Evolutionary conservation across 108 stramenopile genomes (phyloP), one percentile per base, ranked within the genome.

Genomic region (Stephanodiscus minutulus): DNA sequence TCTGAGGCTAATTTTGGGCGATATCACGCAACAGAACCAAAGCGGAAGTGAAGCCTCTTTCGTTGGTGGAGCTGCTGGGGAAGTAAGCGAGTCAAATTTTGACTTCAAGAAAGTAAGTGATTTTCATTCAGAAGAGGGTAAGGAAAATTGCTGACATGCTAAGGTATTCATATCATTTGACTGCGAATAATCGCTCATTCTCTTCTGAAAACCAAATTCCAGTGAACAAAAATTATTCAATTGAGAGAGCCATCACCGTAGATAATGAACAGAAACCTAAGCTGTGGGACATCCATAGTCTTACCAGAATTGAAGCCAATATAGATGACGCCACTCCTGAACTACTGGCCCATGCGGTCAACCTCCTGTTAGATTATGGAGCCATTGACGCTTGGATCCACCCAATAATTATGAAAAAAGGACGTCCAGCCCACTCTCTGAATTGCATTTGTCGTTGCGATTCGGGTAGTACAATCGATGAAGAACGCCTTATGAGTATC

Each of bases 401-500:
- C 35, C 93, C 91, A 18, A 95, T 96, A 56, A 79, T 91, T n/a
- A 98, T 98, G 97, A 98, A 98, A 65, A 98, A 98, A 64, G 90
- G 95, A 7, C 87, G 96, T 20, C 72, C 90, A 5, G 96, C 94
- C 0, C 83, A 90, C 75, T 84, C 87, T 12, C 75, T 98, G 25
- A 85, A 94, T 75, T 88, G 90, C 61, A 72, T 97, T 25, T 96
- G 90, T 70, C 72, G 36, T 58, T 56, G 27, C 21, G 68, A 73
- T 7, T 35, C 69, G 33, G 36, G 11, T 7, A 53, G 18, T 18
- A 33, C 41, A 47, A 33, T 33, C 43, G 66, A 61, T 6, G 61
- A 82, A 20, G 72, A 41, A 13, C 31, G 48, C 0, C 77, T 96
- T 15, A 31, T 95, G 57, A 68, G 82, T 44, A 55, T 88, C 12